A percentile compares a stretch with the other conserved stretches of the same genome.
Conservation (phyloP, 371 early-diverging fungal genomes). For the Lichtheimia ornata region DNA sequence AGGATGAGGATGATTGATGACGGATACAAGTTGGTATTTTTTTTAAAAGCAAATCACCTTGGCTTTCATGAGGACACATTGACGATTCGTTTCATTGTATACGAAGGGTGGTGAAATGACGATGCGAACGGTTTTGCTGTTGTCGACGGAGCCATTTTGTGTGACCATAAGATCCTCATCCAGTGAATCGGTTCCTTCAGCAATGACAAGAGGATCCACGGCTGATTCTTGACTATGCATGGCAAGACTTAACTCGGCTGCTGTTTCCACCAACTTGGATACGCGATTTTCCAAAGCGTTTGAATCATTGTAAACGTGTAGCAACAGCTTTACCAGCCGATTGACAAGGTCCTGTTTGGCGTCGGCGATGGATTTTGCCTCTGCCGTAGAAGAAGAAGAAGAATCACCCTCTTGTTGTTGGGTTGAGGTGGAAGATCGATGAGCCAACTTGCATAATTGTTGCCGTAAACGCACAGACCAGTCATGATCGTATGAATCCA, state of each 20-base stretch:
- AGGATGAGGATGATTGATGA: no score
- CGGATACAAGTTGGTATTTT: neutral
- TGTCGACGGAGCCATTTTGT: conserved; percentile 13
- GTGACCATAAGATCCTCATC: neutral
- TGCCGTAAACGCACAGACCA: conserved; percentile 41
- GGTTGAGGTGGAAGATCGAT: conserved; percentile 20
- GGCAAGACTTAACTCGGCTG: conserved; percentile 37
- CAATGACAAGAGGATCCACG: conserved; percentile 18
- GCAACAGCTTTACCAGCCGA: conserved; percentile 21
- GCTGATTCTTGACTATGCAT: conserved; percentile 38
- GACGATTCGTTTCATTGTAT: conserved; percentile 5
- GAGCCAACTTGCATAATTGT: conserved; percentile 35
- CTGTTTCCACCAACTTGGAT: conserved; percentile 33
- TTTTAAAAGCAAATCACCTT: conserved; percentile 21
- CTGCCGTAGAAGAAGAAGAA: neutral
- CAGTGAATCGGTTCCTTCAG: conserved; percentile 13
- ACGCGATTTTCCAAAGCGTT: conserved; percentile 17
- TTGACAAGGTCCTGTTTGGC: conserved; percentile 20
- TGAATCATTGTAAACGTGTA: conserved; percentile 32
- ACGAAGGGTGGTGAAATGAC: conserved; percentile 20
- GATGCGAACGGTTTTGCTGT: conserved; percentile 4
- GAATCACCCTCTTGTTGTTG: conserved; percentile 17
- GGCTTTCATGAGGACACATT: conserved; percentile 15
- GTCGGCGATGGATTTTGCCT: conserved; percentile 22
- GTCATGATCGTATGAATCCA: conserved; percentile 33